These are phyloP conservation scores for Coemansia sp. DNA, from an alignment of 192 early-diverging fungal genomes.

Conservation along the genomic window DNA sequence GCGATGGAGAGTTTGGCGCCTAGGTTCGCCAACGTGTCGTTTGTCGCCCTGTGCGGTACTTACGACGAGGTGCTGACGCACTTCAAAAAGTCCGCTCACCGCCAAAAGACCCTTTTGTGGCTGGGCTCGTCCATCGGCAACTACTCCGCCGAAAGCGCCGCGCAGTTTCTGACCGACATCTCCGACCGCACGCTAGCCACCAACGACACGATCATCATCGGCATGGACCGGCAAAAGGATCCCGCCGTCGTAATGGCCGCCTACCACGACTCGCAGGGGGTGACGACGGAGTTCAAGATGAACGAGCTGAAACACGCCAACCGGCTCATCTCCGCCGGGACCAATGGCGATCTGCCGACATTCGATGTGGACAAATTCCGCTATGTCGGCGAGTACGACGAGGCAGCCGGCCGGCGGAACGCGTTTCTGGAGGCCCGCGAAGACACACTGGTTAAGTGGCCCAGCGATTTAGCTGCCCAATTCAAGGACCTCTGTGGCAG, in stretches of 20 bases:
- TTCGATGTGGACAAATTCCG: conserved; percentile 65
- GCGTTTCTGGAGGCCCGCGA: conserved; percentile 70
- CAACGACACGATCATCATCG: conserved; percentile 79
- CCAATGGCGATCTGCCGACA: not conserved
- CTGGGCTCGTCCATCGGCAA: conserved; percentile 91
- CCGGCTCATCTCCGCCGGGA: conserved; percentile 52
- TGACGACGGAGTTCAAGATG: conserved; percentile 81
- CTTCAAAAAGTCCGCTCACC: conserved; percentile 53
- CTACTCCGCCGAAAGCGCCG: conserved; percentile 52
- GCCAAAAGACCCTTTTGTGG: conserved; percentile 83
- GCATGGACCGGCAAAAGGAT: conserved; percentile 84
- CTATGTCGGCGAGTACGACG: conserved; percentile 77
- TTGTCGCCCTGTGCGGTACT: conserved; percentile 81
- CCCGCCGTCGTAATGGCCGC: conserved; percentile 67
- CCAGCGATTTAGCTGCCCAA: conserved; percentile 2
- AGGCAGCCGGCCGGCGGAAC: conserved; percentile 69
- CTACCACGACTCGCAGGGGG: conserved; percentile 80
- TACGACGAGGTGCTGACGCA: conserved; percentile 81
- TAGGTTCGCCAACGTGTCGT: conserved; percentile 63
- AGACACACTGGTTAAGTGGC: conserved; percentile 56
- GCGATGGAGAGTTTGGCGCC: conserved; percentile 68
- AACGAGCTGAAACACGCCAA: conserved; percentile 82
- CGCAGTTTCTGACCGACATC: conserved; percentile 63
- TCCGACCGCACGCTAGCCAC: conserved; percentile 54
- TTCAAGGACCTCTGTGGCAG: conserved; percentile 19